Evolutionary conservation across 768 basidiomycete genomes (phyloP).

Genomic region (Termitomyces sp.): DNA sequence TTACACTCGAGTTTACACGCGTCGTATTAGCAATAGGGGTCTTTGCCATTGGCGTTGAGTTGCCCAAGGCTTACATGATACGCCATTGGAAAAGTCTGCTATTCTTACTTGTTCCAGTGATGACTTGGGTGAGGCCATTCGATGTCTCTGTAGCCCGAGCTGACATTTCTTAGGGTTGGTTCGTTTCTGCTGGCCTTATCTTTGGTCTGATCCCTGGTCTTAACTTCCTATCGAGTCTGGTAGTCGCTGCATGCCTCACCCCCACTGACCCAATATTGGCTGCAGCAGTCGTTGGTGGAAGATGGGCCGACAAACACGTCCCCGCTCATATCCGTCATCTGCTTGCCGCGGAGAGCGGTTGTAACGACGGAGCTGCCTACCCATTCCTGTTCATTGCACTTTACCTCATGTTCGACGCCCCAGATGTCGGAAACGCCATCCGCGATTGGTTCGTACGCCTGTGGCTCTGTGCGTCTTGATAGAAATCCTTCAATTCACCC

Average conservation of each 20-base stretch:
- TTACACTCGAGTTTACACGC: slow-evolving; percentile 89
- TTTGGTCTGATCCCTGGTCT: slow-evolving; percentile 88
- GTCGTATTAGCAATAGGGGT: slow-evolving; percentile 95
- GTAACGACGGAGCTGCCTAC: slow-evolving; percentile 96
- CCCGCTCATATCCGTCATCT: slow-evolving; percentile 72
- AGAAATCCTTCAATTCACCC: slow-evolving; percentile 10
- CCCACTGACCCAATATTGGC: slow-evolving; percentile 95
- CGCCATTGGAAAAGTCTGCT: slow-evolving; percentile 90
- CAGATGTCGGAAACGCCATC: slow-evolving; percentile 57
- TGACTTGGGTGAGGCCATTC: slow-evolving; percentile 67
- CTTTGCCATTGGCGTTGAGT: slow-evolving; percentile 96
- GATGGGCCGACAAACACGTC: slow-evolving; percentile 97
- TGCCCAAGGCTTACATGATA: slow-evolving; percentile 92
- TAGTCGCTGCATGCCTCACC: slow-evolving; percentile 88
- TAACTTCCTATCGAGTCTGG: slow-evolving; percentile 84
- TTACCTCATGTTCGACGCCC: slow-evolving; percentile 72
- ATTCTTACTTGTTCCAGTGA: slow-evolving; percentile 77
- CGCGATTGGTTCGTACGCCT: slow-evolving; percentile 85
- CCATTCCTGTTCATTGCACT: slow-evolving; percentile 90
- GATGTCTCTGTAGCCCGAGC: not conserved
- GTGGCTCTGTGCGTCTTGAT: slow-evolving; percentile 68
- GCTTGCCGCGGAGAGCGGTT: slow-evolving; percentile 76
- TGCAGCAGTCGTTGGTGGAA: slow-evolving; percentile 89
- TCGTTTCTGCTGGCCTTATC: slow-evolving; percentile 86
- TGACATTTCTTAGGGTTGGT: slow-evolving; percentile 69